Evolutionary conservation across 331 rosid genomes (phyloP), one percentile per base, ranked within the genome.

Genomic region (Saraca asoca): DNA sequence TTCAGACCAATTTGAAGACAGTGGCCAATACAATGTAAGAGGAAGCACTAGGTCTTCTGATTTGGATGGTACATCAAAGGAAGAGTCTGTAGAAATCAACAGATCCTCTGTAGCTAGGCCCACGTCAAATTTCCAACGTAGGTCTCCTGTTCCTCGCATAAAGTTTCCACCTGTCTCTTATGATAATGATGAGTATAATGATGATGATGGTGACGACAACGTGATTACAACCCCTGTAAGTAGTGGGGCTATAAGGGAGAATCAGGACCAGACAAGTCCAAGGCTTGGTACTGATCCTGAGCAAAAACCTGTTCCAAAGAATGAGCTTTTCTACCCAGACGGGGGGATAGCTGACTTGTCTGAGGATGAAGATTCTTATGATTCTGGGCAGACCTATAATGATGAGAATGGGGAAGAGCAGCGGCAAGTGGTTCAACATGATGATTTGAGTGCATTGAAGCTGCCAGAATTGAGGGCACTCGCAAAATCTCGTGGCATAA

Each of bases 401-500:
- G 75, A 79, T 16, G 79, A 72, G 8, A 56, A 65, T 42, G 83
- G 55, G 59, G 85, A 69, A 18, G 85, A 69, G 18, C 72, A 71
- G 65, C 64, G 51, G 65, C 58, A 64, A 11, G 53, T 24, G 9
- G 67, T 48, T 31, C 87, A 76, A 51, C 76, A 68, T 1, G 76
- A 48, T 69, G 87, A 91, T 74, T 81, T 88, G 80, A 83, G 74
- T 71, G 79, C 82, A 12, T 55, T 82, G 73, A 91, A 89, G 75
- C 69, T 91, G 16, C 18, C 87, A n/a, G 95, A 92, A 53, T 85
- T 92, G 56, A 82, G 89, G 82, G 85, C 86, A 43, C 78, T 89
- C 12, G 98, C 96, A 0, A 92, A 92, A 70, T 77, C 98, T 63
- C 88, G 82, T 6, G 92, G 96, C n/a, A 2, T 85, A 55, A 83